Evolutionary conservation across 2,329 filamentous ascomycete genomes (phyloP).

Genomic region (Neospermospora avenae): DNA sequence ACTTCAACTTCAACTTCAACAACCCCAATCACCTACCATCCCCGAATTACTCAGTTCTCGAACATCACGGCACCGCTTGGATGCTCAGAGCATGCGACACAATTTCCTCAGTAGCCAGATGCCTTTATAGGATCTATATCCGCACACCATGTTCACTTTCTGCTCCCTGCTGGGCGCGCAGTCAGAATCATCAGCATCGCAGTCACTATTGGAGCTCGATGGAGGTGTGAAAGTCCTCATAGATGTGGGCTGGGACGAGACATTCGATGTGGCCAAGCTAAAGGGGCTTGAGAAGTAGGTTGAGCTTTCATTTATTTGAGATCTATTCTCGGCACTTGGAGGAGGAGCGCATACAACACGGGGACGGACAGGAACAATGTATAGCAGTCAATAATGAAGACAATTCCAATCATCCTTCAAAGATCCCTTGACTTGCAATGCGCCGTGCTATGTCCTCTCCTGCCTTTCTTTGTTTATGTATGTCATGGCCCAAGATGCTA

Average conservation of each 20-base stretch:
- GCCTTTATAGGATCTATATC: slow-evolving; percentile 10
- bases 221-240: slow-evolving; percentile 94
- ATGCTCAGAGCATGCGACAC: slow-evolving; percentile 12
- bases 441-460: background rate
- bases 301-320: slow-evolving; percentile 16
- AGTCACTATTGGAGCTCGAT: slow-evolving; percentile 95
- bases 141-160: slow-evolving; percentile 82
- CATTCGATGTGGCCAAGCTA: slow-evolving; percentile 78
- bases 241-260: slow-evolving; percentile 94
- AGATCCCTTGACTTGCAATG: slow-evolving; percentile 16
- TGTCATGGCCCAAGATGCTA: slow-evolving; percentile 15
- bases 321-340: no score
- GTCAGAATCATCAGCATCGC: slow-evolving; percentile 79
- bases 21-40: background rate
- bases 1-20: background rate
- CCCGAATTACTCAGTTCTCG: background rate
- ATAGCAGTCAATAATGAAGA: slow-evolving; percentile 33
- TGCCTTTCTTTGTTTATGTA: background rate
- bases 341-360: slow-evolving; percentile 6
- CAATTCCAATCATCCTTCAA: slow-evolving; percentile 17
- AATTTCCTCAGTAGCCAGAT: slow-evolving; percentile 1
- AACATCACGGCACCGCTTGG: background rate
- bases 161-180: slow-evolving; percentile 89
- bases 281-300: slow-evolving; percentile 84
- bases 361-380: slow-evolving; percentile 20